Base-by-base conservation (phyloP, 2,329 filamentous ascomycete species). In the Colletotrichum acutatum region DNA sequence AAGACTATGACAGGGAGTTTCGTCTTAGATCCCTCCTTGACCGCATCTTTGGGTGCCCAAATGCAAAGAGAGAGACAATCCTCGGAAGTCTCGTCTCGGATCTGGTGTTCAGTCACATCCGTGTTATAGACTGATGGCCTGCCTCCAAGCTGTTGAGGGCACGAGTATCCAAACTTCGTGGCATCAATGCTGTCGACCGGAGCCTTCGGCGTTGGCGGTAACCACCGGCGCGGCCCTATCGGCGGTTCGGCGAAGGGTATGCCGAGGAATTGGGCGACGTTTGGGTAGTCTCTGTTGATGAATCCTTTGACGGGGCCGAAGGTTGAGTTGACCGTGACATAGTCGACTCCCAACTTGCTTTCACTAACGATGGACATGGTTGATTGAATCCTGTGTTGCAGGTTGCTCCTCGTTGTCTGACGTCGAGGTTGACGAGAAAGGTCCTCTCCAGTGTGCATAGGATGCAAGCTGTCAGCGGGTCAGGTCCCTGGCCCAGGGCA, bases 81-180 rank as follows among this genome's bases (percentile, higher is more conserved):
- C 37, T 67, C 54, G 26, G 64, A 52, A 26, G 65, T 67, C 22
- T 42, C 62, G 24, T 65, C 62, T 5, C 8, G 53, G 2, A 65
- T 65, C 14, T 65, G 62, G 12, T 37, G 52, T 28, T 65, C 62
- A n/a, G 62, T 30, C 19, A 56, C 22, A 42, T 56, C 62, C 16
- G 62, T 65, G 22, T 57, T 56, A 32, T 65, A 42, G 12, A 56
- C 62, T 9, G 62, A 65, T 4, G 49, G n/a, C 16, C 49, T 42
- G n/a, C 49, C 49, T 28, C 62, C 62, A 24, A 32, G 37, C 22
- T 65, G 62, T 24, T 56, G 49, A 6, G 62, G 49, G 53, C 62
- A 56, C 5, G 62, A 65, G 12, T 9, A 32, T 4, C 62, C 62
- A 3, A 65, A 65, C 16, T 16, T 42, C 14, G 37, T 65, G 6